Evolutionary conservation across 495 filamentous ascomycete genomes (phyloP), one percentile per base, ranked within the genome.

Genomic region (Trichoderma reesei): DNA sequence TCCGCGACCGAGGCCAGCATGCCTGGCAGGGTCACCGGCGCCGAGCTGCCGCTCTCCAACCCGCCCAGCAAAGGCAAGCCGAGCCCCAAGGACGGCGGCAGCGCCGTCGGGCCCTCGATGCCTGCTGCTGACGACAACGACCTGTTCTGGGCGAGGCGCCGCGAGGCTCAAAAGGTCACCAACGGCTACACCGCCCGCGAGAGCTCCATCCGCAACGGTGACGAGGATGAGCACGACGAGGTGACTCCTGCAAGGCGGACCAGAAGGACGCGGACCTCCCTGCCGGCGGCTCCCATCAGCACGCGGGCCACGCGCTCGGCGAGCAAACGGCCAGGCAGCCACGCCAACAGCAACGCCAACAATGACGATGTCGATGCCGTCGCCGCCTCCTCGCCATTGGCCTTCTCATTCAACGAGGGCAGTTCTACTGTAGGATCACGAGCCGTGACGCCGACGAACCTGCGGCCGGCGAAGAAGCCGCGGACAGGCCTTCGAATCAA

Each of bases 401-500:
- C 68, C n/a, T 72, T 72, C 67, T 79, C 78, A 67, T 41, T 34
- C 38, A 64, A 71, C 31, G 75, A 73, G 36, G 71, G 76, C 26
- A 78, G 74, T 36, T 82, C 79, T 7, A 71, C 73, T 13, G 71
- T 75, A 38, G 76, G 74, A 62, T 85, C 83, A 18, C 79, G 85
- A 67, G 83, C 83, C 11, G 79, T 75, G 36, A 87, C 85, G 16
- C 85, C 85, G 10, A 74, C 67, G 34, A 75, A 73, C 16, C 70
- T 76, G 46, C 80, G 81, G 44, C 77, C 84, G 41, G 71, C 75
- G 65, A 86, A 86, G 74, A 84, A 78, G 67, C 68, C 73, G 18
- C 81, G 82, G 67, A 81, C 77, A 59, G 79, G 83, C 63, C 78
- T 86, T 64, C 82, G 85, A 56, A 81, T 88, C 65, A 89, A 88